Conservation (phyloP, 2,329 filamentous ascomycete genomes). For the Coccinonectria pachysandricola region DNA sequence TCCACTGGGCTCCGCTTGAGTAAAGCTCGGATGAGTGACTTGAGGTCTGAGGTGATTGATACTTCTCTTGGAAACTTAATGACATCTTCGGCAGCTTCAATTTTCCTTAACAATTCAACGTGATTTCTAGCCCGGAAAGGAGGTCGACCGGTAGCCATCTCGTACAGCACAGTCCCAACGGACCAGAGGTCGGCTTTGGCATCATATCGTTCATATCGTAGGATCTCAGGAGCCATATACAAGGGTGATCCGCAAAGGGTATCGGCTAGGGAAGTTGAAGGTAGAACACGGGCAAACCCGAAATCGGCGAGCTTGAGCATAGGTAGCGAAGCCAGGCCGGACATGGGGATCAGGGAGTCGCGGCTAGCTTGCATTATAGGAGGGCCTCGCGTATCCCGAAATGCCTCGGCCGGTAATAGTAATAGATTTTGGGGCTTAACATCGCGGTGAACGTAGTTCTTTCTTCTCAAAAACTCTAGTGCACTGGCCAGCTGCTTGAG, state of each 20-base stretch:
- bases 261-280: slow-evolving; percentile 83
- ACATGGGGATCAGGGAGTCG: slow-evolving; percentile 69
- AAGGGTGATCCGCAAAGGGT: slow-evolving; percentile 93
- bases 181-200: slow-evolving; percentile 97
- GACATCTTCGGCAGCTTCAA: slow-evolving; percentile 76
- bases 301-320: slow-evolving; percentile 99
- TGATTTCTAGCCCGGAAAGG: slow-evolving; percentile 91
- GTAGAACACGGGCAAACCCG: slow-evolving; percentile 89
- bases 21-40: slow-evolving; percentile 66
- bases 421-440: slow-evolving; percentile 96
- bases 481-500: slow-evolving; percentile 90
- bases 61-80: slow-evolving; percentile 74
- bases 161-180: slow-evolving; percentile 86
- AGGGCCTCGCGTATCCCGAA: slow-evolving; percentile 40
- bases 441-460: slow-evolving; percentile 89
- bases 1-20: slow-evolving; percentile 81
- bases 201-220: slow-evolving; percentile 95
- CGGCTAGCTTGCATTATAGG: slow-evolving; percentile 69
- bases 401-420: slow-evolving; percentile 70
- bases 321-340: slow-evolving; percentile 73
- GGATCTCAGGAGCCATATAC: slow-evolving; percentile 97
- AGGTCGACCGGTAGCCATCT: slow-evolving; percentile 85
- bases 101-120: slow-evolving; percentile 84
- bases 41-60: slow-evolving; percentile 64
- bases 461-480: slow-evolving; percentile 73